phyloP scores from a whole-genome alignment of 202 grass and related monocot genomes.

The Panicum virgatum region DNA sequence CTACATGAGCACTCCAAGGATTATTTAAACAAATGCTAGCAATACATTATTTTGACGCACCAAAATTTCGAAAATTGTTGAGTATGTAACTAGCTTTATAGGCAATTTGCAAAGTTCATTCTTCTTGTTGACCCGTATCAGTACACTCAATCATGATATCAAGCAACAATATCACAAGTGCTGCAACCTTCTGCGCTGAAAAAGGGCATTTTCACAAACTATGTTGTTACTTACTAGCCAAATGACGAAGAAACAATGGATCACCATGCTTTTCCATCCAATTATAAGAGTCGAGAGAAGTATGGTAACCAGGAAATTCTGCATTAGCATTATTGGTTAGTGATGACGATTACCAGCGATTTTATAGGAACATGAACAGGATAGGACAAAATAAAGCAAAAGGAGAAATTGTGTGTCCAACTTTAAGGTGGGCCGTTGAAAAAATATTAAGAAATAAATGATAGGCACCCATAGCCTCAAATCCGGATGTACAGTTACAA shows the following conservation, averaged over 20 bases:
- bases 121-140: constrained; percentile 15
- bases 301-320: constrained; percentile 97
- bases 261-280: constrained; percentile 90
- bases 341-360: constrained; percentile 16
- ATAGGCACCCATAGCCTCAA: background rate
- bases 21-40: constrained; percentile 20
- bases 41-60: background rate
- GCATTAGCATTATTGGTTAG: constrained; percentile 43
- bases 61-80: background rate
- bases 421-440: background rate
- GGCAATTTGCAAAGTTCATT: constrained; percentile 2
- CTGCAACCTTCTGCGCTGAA: background rate
- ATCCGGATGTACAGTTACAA: background rate
- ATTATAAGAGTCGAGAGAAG: constrained; percentile 68
- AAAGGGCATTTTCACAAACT: background rate
- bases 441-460: constrained; percentile 8
- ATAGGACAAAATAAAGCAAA: background rate
- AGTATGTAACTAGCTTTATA: constrained; percentile 10
- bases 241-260: constrained; percentile 87
- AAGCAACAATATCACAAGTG: background rate
- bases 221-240: constrained; percentile 71
- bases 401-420: constrained; percentile 18
- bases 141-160: constrained; percentile 15
- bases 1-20: constrained; percentile 27
- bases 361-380: background rate